Base-by-base conservation (phyloP, 257 asterid genomes). In the Penstemon davidsonii region DNA sequence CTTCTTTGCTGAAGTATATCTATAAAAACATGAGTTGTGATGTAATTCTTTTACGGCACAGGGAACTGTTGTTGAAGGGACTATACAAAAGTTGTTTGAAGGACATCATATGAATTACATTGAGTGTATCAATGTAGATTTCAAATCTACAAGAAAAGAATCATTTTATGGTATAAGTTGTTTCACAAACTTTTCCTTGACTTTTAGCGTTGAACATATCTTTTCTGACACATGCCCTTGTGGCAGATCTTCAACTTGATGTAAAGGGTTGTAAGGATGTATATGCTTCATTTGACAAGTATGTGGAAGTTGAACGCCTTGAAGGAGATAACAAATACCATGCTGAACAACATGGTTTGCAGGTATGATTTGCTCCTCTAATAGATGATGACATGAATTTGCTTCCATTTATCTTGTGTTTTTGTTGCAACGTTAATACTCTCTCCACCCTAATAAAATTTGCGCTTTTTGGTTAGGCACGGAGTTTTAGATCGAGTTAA, bases 61-160 rank as follows among this genome's bases (percentile, higher is more conserved):
- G 98, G 98, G 98, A 67, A 94, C 99, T 37, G 99, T 91, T 61
- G 99, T 94, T 70, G 99, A 94, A 82, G 99, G 99, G 75, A 94
- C 97, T 41, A 94, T 94, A 79, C 99, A 94, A 70, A 90, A 94
- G 81, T 81, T 94, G 81, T 94, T 94, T 75, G 97, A 94, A 78
- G 99, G 99, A 70, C 97, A 94, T 78, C 92, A 87, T 66, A 91
- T 91, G 96, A 94, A 91, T 73, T 93, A 91, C 85, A 91, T 93
- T 38, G 97, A 85, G 70, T 93, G 99, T 81, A 87, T 93, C 78
- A 93, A 94, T 11, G 99, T 94, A 51, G 96, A 94, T 72, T 91
- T 87, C 78, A 94, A 94, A 73, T 93, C 98, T 62, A 93, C 98
- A 10, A 79, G 97, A 82, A 93, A 93, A 76, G 98, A 93, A 73